These are phyloP conservation scores for Hyparrhenia diplandra DNA, from an alignment of 176 grass and related monocot species.

Conservation along the genomic window DNA sequence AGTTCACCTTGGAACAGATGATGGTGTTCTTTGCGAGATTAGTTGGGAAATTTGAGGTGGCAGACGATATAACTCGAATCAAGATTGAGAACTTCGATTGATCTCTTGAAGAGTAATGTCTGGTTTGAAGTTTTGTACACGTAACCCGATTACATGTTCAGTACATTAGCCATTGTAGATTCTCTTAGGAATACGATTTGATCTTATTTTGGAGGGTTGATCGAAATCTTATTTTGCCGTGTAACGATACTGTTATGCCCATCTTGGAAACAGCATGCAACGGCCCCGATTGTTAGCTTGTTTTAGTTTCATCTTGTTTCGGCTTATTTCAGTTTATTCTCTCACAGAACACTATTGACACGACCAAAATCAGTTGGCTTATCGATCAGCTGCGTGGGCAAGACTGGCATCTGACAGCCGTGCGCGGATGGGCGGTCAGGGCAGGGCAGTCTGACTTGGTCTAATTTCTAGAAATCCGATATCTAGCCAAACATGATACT, in stretches of 20 bases:
- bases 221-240: background rate
- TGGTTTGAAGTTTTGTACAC: background rate
- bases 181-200: background rate
- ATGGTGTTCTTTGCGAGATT: slow-evolving; percentile 82
- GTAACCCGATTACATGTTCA: background rate
- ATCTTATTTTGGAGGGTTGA: background rate
- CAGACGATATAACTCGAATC: slow-evolving; percentile 73
- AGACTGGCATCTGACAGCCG: too few species aligned
- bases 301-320: too few species aligned
- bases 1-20: slow-evolving; percentile 89
- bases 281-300: background rate
- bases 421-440: too few species aligned
- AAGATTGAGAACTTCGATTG: slow-evolving; percentile 92
- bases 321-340: too few species aligned
- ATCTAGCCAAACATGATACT: too few species aligned
- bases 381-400: too few species aligned
- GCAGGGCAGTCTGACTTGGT: too few species aligned
- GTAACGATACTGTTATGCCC: background rate
- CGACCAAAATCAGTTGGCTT: too few species aligned
- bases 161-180: background rate
- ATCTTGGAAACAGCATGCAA: background rate
- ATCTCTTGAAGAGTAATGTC: background rate
- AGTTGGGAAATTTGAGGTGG: slow-evolving; percentile 77
- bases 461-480: too few species aligned
- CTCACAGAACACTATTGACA: too few species aligned